A percentile compares a stretch with the other conserved stretches of the same genome.
Evolutionary conservation across 2,329 filamentous ascomycete genomes (phyloP).

Genomic region (Stachybotrys elegans): DNA sequence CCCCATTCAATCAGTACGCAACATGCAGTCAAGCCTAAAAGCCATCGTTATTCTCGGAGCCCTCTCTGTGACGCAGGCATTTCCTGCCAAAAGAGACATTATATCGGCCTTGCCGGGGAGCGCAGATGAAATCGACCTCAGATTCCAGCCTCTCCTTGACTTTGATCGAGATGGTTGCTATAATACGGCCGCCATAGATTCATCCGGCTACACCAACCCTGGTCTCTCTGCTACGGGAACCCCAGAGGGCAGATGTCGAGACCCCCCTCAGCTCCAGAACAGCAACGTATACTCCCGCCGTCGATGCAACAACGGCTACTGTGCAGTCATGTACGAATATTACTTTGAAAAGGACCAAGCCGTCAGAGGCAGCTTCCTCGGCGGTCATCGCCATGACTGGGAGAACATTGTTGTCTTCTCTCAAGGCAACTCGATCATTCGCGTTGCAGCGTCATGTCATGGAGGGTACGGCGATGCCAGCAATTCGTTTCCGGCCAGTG

Average conservation of each 20-base stretch:
- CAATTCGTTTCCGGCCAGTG: conserved; percentile 15
- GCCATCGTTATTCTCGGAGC: conserved; percentile 12
- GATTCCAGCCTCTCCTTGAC: conserved; percentile 31
- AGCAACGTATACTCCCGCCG: conserved; percentile 25
- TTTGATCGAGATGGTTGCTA: conserved; percentile 37
- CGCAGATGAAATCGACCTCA: conserved; percentile 26
- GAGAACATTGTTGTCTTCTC: conserved; percentile 32
- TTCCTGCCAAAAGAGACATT: conserved; percentile 19
- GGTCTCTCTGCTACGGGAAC: conserved; percentile 20
- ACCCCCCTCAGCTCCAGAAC: conserved; percentile 22
- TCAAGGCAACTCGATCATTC: conserved; percentile 15
- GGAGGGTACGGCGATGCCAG: conserved; percentile 16
- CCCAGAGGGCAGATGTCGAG: conserved; percentile 22
- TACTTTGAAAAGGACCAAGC: conserved; percentile 41
- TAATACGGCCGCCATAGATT: conserved; percentile 40
- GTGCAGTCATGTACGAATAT: conserved; percentile 28
- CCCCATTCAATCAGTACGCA: too few relatives aligned
- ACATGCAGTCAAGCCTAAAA: too few relatives aligned
- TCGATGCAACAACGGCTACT: conserved; percentile 27
- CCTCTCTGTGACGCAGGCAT: conserved; percentile 12
- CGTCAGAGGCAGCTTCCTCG: conserved; percentile 19
- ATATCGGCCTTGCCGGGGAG: conserved; percentile 23
- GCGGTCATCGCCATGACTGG: conserved; percentile 37
- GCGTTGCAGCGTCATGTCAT: conserved; percentile 23
- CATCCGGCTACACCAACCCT: conserved; percentile 24